These are phyloP conservation scores for Fragaria iinumae DNA, from an alignment of 306 rosid species.

Conservation along the genomic window DNA sequence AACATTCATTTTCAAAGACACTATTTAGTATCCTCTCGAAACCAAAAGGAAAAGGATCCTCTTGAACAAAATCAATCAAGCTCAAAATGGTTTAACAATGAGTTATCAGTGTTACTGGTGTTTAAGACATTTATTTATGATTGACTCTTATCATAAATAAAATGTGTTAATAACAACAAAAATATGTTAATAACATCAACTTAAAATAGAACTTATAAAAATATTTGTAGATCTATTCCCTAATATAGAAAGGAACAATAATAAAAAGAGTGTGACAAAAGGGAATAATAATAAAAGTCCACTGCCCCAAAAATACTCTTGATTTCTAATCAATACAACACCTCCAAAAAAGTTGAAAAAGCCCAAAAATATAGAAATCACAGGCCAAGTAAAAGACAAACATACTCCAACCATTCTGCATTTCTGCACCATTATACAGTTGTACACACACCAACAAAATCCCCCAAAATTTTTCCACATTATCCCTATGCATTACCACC, in stretches of 20 bases:
- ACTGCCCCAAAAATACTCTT: not conserved
- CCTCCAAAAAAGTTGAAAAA: not conserved
- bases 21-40: not conserved
- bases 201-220: too few species aligned
- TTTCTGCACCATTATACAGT: not conserved
- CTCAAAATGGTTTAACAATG: not conserved
- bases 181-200: too few species aligned
- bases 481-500: not conserved
- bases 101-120: too few species aligned
- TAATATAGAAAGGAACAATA: too few species aligned
- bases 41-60: not conserved
- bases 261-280: not conserved
- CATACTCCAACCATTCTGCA: not conserved
- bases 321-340: not conserved
- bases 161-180: too few species aligned
- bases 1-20: not conserved
- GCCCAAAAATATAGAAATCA: too few species aligned
- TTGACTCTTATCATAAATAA: too few species aligned
- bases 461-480: not conserved
- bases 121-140: too few species aligned
- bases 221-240: too few species aligned
- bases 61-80: not conserved
- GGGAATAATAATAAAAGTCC: not conserved
- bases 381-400: not conserved
- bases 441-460: not conserved